phyloP scores from a whole-genome alignment of 2,329 filamentous ascomycete genomes.

The Venturia pyrina region DNA sequence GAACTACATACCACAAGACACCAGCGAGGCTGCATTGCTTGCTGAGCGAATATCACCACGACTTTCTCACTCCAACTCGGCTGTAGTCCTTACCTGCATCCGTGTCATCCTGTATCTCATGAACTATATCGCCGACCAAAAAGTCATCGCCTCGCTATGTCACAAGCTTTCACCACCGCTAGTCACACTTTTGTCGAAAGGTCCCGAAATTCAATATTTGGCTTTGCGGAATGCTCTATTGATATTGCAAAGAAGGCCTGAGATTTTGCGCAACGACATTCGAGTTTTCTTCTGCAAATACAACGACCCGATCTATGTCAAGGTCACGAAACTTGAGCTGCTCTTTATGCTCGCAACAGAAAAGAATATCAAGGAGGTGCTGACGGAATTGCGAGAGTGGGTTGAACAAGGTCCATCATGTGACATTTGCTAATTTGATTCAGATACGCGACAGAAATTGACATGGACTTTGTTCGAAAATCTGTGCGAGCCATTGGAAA shows the following conservation, averaged over 20 bases:
- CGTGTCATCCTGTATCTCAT: constrained; percentile 93
- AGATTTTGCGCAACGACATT: constrained; percentile 92
- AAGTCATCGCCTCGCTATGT: constrained; percentile 76
- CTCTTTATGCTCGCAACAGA: constrained; percentile 98
- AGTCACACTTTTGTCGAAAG: constrained; percentile 89
- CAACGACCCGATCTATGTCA: constrained; percentile 98
- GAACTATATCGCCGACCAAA: constrained; percentile 95
- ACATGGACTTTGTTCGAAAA: constrained; percentile 97
- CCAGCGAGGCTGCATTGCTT: constrained; percentile 74
- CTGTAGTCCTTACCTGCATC: constrained; percentile 92
- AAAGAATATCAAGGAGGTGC: constrained; percentile 87
- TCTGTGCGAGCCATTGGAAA: constrained; percentile 96
- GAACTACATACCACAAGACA: constrained; percentile 93
- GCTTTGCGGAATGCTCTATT: constrained; percentile 87
- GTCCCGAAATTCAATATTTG: constrained; percentile 95
- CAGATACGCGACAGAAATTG: constrained; percentile 87
- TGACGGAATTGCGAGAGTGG: constrained; percentile 85
- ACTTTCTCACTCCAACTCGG: constrained; percentile 91
- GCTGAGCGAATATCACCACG: constrained; percentile 93
- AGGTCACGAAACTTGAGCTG: constrained; percentile 95
- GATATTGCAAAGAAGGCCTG: constrained; percentile 84
- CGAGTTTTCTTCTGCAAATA: constrained; percentile 99
- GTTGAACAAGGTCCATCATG: constrained; percentile 17
- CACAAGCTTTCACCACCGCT: constrained; percentile 90
- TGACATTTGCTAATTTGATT: neutral